Evolutionary conservation across 2,329 filamentous ascomycete species (phyloP).

Genomic region (Diaporthe citriasiana): DNA sequence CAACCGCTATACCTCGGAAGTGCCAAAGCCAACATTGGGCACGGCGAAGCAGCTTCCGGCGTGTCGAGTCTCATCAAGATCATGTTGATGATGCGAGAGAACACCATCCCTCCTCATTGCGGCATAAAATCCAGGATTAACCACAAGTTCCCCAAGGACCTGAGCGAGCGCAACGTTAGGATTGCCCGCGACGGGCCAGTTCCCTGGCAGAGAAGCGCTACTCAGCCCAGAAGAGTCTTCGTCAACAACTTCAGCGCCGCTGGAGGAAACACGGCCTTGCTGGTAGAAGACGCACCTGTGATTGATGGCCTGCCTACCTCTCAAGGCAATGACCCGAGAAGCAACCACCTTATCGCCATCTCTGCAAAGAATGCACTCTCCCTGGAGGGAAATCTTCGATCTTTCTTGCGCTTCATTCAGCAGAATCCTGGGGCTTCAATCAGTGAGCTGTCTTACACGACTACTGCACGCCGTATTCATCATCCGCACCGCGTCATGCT

Average conservation of each 20-base stretch:
- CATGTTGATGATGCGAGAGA: constrained; percentile 44
- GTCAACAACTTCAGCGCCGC: constrained; percentile 57
- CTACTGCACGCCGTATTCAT: constrained; percentile 75
- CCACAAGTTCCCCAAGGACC: constrained; percentile 47
- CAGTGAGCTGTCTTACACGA: constrained; percentile 74
- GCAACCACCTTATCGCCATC: constrained; percentile 68
- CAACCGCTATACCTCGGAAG: constrained; percentile 71
- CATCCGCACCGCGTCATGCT: constrained; percentile 69
- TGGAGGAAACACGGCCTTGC: constrained; percentile 77
- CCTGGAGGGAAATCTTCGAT: constrained; percentile 71
- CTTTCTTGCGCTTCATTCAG: constrained; percentile 67
- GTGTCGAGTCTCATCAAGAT: constrained; percentile 44
- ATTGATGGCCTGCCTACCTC: constrained; percentile 36
- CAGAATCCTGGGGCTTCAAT: constrained; percentile 64
- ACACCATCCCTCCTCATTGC: constrained; percentile 43
- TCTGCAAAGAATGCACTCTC: constrained; percentile 68
- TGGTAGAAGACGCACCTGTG: constrained; percentile 71
- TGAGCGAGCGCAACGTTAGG: constrained; percentile 20
- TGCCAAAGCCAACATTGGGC: constrained; percentile 58
- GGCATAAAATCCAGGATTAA: constrained; percentile 46
- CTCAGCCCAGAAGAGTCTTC: constrained; percentile 63
- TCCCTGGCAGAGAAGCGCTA: constrained; percentile 62
- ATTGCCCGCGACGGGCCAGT: constrained; percentile 64
- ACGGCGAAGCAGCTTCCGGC: constrained; percentile 44
- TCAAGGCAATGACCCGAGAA: constrained; percentile 64